Conservation (phyloP, 768 basidiomycete species). For the Postia placenta region DNA sequence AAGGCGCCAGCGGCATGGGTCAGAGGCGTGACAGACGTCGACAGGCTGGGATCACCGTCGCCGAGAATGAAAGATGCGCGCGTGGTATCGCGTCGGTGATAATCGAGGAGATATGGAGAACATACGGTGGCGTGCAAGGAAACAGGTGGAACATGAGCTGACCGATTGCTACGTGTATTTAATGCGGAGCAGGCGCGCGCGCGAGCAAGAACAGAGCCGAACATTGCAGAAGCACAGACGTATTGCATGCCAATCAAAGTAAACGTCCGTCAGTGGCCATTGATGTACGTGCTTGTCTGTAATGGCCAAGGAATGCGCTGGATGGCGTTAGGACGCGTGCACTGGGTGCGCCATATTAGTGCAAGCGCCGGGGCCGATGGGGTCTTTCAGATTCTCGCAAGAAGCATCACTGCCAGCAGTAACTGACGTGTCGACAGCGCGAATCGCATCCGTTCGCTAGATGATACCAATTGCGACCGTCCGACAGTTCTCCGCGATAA, state of each 20-base stretch:
- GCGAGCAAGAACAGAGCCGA: constrained; percentile 1
- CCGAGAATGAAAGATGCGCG: background rate
- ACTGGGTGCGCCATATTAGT: background rate
- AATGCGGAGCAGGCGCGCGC: constrained; percentile 1
- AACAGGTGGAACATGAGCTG: background rate
- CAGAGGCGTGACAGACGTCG: too few relatives aligned
- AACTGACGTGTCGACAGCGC: background rate
- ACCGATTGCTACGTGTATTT: background rate
- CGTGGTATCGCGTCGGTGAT: background rate
- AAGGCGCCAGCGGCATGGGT: too few relatives aligned
- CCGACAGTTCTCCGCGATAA: background rate
- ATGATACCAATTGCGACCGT: background rate
- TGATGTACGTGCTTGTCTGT: background rate
- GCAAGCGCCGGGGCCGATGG: background rate
- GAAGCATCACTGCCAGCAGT: background rate
- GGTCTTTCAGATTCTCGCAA: background rate
- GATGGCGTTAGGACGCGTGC: background rate
- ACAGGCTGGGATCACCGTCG: background rate
- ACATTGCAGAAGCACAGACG: background rate
- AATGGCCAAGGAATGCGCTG: background rate
- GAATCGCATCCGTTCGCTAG: background rate
- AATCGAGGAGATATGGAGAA: background rate
- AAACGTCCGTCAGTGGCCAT: background rate
- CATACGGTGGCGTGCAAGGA: background rate
- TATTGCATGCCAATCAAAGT: background rate